Conservation (phyloP, 1,139 yeast genomes). For the Entelexis sorbosivorans region DNA sequence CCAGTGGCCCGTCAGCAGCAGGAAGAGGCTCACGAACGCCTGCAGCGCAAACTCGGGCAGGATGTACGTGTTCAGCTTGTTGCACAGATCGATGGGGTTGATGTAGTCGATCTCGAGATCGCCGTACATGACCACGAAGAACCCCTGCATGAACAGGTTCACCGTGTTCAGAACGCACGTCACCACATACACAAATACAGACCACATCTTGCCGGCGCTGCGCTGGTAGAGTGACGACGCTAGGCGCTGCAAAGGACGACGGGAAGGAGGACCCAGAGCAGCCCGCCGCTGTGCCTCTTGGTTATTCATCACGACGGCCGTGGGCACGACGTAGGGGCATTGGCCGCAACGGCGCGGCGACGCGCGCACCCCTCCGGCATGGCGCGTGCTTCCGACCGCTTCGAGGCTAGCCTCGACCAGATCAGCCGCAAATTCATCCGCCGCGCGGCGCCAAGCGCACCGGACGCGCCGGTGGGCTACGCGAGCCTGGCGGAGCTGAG, state of each 20-base stretch:
- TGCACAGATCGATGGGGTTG: conserved; percentile 67
- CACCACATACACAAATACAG: conserved; percentile 6
- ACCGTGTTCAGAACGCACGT: conserved; percentile 53
- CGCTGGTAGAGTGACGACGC: not conserved
- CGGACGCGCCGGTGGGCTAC: conserved; percentile 8
- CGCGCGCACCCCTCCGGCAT: not conserved
- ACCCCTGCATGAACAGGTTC: conserved; percentile 76
- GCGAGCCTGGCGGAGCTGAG: conserved; percentile 1
- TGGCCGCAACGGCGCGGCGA: not conserved
- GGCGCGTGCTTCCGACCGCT: not conserved
- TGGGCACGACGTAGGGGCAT: not conserved
- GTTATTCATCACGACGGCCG: not conserved
- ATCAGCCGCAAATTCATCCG: conserved; percentile 59
- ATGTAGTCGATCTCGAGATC: conserved; percentile 49
- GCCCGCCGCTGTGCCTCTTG: not conserved
- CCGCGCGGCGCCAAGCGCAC: conserved; percentile 31
- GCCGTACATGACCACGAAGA: conserved; percentile 77
- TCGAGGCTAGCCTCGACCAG: conserved; percentile 47
- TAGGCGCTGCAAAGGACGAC: not conserved
- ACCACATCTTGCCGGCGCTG: conserved; percentile 10
- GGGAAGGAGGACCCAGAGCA: not conserved
- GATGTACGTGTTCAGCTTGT: conserved; percentile 71
- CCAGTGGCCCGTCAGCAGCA: conserved; percentile 89
- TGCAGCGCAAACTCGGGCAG: conserved; percentile 87
- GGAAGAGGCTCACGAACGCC: conserved; percentile 56